Evolutionary conservation across 2,329 filamentous ascomycete species (phyloP).

Genomic region (Mycosphaerella arachidis): DNA sequence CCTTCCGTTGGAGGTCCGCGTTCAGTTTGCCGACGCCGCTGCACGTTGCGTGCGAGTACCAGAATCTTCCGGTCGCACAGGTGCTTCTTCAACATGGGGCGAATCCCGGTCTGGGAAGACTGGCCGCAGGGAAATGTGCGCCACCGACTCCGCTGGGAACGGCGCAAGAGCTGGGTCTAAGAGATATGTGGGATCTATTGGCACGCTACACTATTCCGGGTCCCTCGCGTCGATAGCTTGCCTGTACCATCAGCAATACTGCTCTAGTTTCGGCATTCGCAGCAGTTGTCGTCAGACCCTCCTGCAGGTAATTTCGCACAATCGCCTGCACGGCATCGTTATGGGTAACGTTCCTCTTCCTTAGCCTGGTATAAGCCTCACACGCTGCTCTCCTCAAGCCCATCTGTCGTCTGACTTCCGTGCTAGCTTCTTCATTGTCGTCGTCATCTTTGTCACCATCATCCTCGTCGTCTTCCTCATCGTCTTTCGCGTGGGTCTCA

Average conservation of each 20-base stretch:
- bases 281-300: too few species aligned
- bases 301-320: too few species aligned
- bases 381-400: too few species aligned
- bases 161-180: not conserved
- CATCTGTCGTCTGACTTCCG: too few species aligned
- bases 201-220: not conserved
- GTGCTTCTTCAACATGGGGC: not conserved
- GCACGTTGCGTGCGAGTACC: not conserved
- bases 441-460: too few species aligned
- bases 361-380: too few species aligned
- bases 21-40: not conserved
- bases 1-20: not conserved
- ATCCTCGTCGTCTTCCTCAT: too few species aligned
- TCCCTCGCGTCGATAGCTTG: not conserved
- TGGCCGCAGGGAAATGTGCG: not conserved
- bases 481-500: too few species aligned
- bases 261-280: too few species aligned
- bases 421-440: too few species aligned
- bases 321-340: too few species aligned
- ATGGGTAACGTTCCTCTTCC: too few species aligned
- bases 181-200: not conserved
- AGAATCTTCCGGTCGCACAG: not conserved
- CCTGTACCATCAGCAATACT: not conserved
- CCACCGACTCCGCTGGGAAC: not conserved
- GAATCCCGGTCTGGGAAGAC: not conserved